phyloP scores from a whole-genome alignment of 257 asterid genomes.

The Solanum arcanum region DNA sequence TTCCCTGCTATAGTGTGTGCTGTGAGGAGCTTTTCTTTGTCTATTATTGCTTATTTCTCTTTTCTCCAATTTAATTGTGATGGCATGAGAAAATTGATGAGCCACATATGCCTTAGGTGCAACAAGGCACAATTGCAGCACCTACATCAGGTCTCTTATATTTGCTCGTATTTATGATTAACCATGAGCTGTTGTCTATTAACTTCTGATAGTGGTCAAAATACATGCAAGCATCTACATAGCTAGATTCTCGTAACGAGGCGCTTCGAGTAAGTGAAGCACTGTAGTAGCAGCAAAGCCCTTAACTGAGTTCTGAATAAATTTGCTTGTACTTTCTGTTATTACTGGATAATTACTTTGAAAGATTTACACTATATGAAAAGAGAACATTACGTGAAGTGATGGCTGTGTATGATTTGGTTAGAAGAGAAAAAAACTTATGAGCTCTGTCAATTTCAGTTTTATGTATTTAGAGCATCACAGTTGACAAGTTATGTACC shows the following conservation, averaged over 20 bases:
- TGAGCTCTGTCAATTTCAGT: not conserved
- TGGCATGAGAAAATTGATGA: not conserved
- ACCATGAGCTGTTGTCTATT: not conserved
- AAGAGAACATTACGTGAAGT: not conserved
- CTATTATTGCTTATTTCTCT: not conserved
- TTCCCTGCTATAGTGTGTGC: not conserved
- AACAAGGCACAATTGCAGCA: not conserved
- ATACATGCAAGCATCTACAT: not conserved
- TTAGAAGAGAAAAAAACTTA: not conserved
- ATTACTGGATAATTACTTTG: not conserved
- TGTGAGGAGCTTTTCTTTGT: not conserved
- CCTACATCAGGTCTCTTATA: not conserved
- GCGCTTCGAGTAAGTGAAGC: not conserved
- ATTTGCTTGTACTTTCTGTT: not conserved
- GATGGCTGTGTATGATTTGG: not conserved
- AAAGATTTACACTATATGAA: not conserved
- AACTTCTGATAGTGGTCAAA: not conserved
- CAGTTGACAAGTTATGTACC: not conserved
- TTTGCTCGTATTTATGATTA: not conserved
- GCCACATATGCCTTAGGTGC: not conserved
- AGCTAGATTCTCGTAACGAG: not conserved
- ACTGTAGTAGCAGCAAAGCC: not conserved
- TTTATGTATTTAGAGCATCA: not conserved
- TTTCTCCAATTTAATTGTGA: not conserved
- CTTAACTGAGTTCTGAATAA: not conserved